Evolutionary conservation across 768 basidiomycete species (phyloP), one percentile per base, ranked within the genome.

Genomic region (Mrakia blollopis): DNA sequence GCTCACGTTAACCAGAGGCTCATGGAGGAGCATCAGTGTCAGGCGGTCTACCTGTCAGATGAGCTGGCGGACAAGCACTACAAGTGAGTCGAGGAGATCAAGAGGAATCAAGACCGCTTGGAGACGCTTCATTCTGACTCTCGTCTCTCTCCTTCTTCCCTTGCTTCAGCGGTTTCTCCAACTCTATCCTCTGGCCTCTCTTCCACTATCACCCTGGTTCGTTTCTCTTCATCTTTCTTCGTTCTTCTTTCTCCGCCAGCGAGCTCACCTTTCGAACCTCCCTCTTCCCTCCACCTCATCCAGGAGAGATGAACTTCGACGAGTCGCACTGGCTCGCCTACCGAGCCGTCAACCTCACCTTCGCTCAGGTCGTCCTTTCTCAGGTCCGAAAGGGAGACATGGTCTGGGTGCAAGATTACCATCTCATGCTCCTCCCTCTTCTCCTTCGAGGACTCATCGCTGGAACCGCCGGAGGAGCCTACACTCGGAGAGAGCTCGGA

Each of bases 371-470:
- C 30, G 92, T 98, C 76, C 87, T 89, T 78, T 86, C 87, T 65
- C 91, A 94, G 83, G 86, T 94, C 74, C 88, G 87, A 8, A 90
- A 92, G 2, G 93, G 92, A 28, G 89, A 94, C 74, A 95, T 98
- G 90, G 93, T 99, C 57, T 98, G 97, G 97, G 97, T 99, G 3
- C 97, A 99, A 76, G 94, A 96, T 83, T 94, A 95, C 83, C 93
- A 94, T 83, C 89, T 98, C 78, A 98, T 98, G 95, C 92, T 98
- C 79, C 89, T 98, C 9, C 96, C 96, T 32, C 92, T 96, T 91
- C 88, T 96, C 73, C 88, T 98, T n/a, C 90, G 96, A 69, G 89
- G 89, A 13, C 87, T 96, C 78, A 88, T 97, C 81, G 82, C 81
- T 9, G 80, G 80, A 39, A 76, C 78, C 50, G 76, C 78, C 37